Conservation (phyloP, 805 yeast genomes). For the Tetrapisispora fleetii region DNA sequence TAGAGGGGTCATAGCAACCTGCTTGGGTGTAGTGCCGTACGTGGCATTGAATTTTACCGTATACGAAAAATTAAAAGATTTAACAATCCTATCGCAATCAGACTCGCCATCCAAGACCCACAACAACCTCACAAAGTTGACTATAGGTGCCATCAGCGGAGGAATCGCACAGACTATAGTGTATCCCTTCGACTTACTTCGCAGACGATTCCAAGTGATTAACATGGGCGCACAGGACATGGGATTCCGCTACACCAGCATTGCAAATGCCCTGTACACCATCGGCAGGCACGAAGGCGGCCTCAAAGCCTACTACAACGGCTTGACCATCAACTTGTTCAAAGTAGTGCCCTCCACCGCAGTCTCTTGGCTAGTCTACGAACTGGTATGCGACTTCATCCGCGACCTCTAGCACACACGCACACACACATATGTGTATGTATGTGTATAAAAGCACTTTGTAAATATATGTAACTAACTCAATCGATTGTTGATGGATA, state of each 20-base stretch:
- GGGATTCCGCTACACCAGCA: constrained; percentile 76
- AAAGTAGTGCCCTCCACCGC: constrained; percentile 96
- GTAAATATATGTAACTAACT: too few species aligned
- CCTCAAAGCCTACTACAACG: constrained; percentile 57
- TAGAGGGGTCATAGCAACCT: constrained; percentile 83
- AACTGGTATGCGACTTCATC: constrained; percentile 41
- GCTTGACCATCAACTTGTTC: constrained; percentile 69
- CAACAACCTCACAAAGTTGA: constrained; percentile 43
- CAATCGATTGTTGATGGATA: too few species aligned
- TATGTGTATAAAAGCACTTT: too few species aligned
- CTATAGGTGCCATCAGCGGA: constrained; percentile 79
- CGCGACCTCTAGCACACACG: background rate
- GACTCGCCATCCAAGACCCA: constrained; percentile 24
- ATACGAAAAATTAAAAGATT: constrained; percentile 70
- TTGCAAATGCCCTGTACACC: constrained; percentile 58
- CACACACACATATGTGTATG: too few species aligned
- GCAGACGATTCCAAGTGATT: constrained; percentile 87
- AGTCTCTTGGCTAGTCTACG: constrained; percentile 83
- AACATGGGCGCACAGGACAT: constrained; percentile 61
- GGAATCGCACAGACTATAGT: constrained; percentile 84
- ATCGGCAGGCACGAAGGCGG: constrained; percentile 66
- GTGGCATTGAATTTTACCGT: constrained; percentile 88
- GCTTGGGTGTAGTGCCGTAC: constrained; percentile 91
- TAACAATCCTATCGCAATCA: constrained; percentile 27
- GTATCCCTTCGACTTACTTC: constrained; percentile 81